A percentile compares a stretch with the other conserved stretches of the same genome.
phyloP scores from a whole-genome alignment of 2,329 filamentous ascomycete species.

The Zasmidium citrigriseum region DNA sequence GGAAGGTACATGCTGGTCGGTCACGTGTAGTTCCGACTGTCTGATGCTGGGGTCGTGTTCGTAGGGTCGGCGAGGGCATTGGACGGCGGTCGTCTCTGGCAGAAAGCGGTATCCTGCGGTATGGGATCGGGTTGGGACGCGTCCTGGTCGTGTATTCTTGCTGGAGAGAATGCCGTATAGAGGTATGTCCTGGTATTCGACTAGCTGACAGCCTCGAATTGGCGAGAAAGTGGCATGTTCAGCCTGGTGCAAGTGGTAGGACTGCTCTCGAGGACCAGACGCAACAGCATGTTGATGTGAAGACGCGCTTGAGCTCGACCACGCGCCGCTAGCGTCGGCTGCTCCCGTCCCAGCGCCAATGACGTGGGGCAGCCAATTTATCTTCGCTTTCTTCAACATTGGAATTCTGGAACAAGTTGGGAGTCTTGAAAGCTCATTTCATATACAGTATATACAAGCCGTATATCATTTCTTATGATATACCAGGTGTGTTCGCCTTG shows the following conservation, averaged over 20 bases:
- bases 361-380: background rate
- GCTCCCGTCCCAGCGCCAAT: background rate
- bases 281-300: background rate
- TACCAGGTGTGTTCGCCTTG: too few relatives aligned
- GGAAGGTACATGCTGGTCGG: constrained; percentile 82
- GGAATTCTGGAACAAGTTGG: too few relatives aligned
- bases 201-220: background rate
- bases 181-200: background rate
- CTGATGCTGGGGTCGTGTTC: background rate
- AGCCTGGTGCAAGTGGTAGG: background rate
- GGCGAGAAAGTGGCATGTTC: background rate
- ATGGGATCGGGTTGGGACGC: background rate
- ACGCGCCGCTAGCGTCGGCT: background rate
- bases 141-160: background rate
- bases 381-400: background rate
- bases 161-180: background rate
- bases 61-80: background rate
- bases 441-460: too few relatives aligned
- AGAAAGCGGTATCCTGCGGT: background rate
- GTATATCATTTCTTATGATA: too few relatives aligned
- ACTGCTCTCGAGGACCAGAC: background rate
- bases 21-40: background rate
- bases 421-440: too few relatives aligned
- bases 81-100: background rate
- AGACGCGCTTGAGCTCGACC: background rate